Base-by-base conservation (phyloP, 2,329 filamentous ascomycete genomes). In the Tolypocladium paradoxum region DNA sequence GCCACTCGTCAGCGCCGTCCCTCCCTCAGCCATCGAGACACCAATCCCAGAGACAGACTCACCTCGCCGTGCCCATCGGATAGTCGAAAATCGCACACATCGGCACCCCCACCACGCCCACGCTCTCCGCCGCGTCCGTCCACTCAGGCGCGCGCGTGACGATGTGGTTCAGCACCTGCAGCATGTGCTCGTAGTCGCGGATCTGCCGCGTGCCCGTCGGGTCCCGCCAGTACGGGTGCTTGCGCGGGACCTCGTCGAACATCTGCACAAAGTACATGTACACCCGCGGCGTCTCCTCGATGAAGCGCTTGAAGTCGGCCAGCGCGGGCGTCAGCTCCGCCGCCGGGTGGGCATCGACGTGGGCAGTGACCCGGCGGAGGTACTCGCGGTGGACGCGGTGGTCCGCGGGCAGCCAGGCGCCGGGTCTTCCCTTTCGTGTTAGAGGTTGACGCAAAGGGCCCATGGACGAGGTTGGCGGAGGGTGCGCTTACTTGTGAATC, bases 231-330 rank as follows among this genome's bases (percentile, higher is more conserved):
- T 88, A 88, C 0, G 79, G 78, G 20, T 74, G 69, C 65, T 81
- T 82, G 34, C 65, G 63, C 0, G 85, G 84, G 22, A 88, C 73
- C 67, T 88, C 81, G 33, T 79, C 72, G 67, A 85, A 88, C 85
- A 88, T 88, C 57, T 77, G 72, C 27, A 72, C 71, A 62, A 87
- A 81, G 64, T 83, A 80, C 75, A 88, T 83, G 70, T 81, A 84
- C 29, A 88, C 70, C 24, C 82, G 76, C 1, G 83, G 70, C 57
- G 82, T 82, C 31, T 66, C 65, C 64, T 88, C 84, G 56, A 89
- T 88, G 27, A 88, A 69, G 1, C 78, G 65, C 61, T 82, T 75
- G 70, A 89, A 87, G 57, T 87, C 84, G 56, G 76, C 60, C 0
- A 88, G 66, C 0, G 82, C 82, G 0, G 83, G 83, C 14, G 77